These are phyloP conservation scores for Licmophora abbreviata DNA, from an alignment of 108 stramenopile genomes.

Conservation along the genomic window DNA sequence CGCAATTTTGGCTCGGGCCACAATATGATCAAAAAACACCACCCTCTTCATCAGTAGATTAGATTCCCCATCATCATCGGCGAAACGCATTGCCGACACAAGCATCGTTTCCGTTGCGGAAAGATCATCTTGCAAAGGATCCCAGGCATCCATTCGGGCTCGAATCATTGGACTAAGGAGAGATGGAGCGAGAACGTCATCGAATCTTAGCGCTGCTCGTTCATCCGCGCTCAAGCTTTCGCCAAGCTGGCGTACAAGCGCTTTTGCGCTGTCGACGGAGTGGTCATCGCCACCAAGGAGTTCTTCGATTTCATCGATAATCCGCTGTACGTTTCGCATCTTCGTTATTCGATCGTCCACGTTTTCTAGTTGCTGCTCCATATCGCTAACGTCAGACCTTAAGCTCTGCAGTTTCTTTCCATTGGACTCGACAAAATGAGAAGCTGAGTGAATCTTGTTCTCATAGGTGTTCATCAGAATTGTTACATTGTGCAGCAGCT, in stretches of 20 bases:
- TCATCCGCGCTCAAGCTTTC: constrained; percentile 37
- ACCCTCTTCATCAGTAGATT: constrained; percentile 1
- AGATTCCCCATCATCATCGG: constrained; percentile 14
- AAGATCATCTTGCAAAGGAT: constrained; percentile 29
- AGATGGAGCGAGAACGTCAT: constrained; percentile 52
- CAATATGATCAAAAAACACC: constrained; percentile 35
- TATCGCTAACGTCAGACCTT: constrained; percentile 34
- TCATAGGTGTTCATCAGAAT: constrained; percentile 68
- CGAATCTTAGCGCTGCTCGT: constrained; percentile 43
- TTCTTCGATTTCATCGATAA: constrained; percentile 40
- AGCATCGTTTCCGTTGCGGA: constrained; percentile 23
- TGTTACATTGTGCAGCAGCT: constrained; percentile 79
- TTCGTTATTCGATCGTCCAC: constrained; percentile 29
- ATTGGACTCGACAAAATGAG: constrained; percentile 41
- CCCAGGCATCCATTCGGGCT: constrained; percentile 28
- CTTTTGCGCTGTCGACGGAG: neutral
- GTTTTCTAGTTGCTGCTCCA: constrained; percentile 24
- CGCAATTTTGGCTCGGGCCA: constrained; percentile 45
- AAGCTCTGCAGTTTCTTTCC: constrained; percentile 44
- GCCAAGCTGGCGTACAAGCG: constrained; percentile 9
- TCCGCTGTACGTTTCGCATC: constrained; percentile 32
- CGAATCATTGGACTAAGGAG: constrained; percentile 51
- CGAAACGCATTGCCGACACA: constrained; percentile 13
- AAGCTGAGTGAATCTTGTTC: constrained; percentile 56
- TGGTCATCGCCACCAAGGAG: constrained; percentile 1